Evolutionary conservation across 2,329 filamentous ascomycete species (phyloP), one percentile per base, ranked within the genome.

Genomic region (Talaromyces sp.): DNA sequence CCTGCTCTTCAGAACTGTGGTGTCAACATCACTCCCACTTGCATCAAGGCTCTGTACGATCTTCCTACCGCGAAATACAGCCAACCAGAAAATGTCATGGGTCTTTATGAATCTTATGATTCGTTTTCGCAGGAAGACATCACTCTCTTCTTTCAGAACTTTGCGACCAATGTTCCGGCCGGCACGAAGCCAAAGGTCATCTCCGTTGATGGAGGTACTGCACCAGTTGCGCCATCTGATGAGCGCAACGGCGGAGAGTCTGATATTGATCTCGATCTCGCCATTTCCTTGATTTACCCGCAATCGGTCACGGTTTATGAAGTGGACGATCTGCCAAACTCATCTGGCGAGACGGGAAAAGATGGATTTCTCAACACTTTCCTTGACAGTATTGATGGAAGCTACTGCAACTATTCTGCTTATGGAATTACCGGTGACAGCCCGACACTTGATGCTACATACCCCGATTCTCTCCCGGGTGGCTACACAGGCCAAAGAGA

Each of bases 41-140:
- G 62, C 35, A 58, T 58, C 54, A 64, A 52, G 62, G 62, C 62
- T 35, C 22, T 64, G 14, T 64, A 64, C 19, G 33, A 43, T 33
- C 37, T 64, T 24, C 62, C 62, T 27, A 24, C 24, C n/a, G 52
- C 62, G 22, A 59, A 24, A 24, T n/a, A 41, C 22, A 64, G 45
- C 10, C 62, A 64, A 39, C 62, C 62, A 6, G 62, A 59, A 57
- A 64, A 64, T 43, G 43, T n/a, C 19, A 64, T 64, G 62, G 62
- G 62, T 13, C 50, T 64, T 5, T 64, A 39, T 19, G 62, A 64
- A 45, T 33, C 11, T 8, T 64, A 58, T 16, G 62, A 64, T 27
- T 10, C 62, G 13, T 64, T 64, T 43, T 45, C 62, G 14, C 62
- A 64, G 24, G 62, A 59, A 35, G 62, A 64, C 39, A 64, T 64